Evolutionary conservation across 2,329 filamentous ascomycete species (phyloP).

Genomic region (Colletotrichum lindemuthianum): DNA sequence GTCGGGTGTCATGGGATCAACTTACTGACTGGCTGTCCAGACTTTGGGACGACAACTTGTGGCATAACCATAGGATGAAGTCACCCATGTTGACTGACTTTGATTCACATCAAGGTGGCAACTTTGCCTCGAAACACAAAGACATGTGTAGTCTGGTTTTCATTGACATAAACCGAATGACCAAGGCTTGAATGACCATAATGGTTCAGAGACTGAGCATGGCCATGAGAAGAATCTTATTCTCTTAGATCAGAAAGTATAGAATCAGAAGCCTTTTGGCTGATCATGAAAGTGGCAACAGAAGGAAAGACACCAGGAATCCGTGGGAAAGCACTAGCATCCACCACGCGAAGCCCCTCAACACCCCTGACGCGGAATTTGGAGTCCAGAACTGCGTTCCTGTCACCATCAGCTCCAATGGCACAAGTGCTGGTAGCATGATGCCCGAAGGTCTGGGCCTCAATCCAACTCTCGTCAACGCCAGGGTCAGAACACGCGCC

Average conservation of each 20-base stretch:
- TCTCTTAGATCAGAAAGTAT: slow-evolving; percentile 48
- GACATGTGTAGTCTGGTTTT: too few species aligned
- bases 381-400: slow-evolving; percentile 65
- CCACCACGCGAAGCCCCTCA: slow-evolving; percentile 67
- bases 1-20: too few species aligned
- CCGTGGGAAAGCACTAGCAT: slow-evolving; percentile 65
- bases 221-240: background rate
- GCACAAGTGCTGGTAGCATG: slow-evolving; percentile 65
- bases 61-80: too few species aligned
- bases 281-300: slow-evolving; percentile 65
- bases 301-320: slow-evolving; percentile 60
- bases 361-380: slow-evolving; percentile 67
- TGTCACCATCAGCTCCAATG: slow-evolving; percentile 64
- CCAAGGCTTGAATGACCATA: too few species aligned
- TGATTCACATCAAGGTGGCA: too few species aligned
- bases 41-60: too few species aligned
- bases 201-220: too few species aligned
- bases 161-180: too few species aligned
- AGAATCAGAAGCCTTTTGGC: slow-evolving; percentile 70
- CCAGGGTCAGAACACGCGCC: slow-evolving; percentile 49
- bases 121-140: too few species aligned
- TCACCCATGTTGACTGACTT: too few species aligned
- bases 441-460: slow-evolving; percentile 63
- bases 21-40: too few species aligned
- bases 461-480: slow-evolving; percentile 50